Conservation (phyloP, 148 eudicot genomes). For the Diospyros lotus region DNA sequence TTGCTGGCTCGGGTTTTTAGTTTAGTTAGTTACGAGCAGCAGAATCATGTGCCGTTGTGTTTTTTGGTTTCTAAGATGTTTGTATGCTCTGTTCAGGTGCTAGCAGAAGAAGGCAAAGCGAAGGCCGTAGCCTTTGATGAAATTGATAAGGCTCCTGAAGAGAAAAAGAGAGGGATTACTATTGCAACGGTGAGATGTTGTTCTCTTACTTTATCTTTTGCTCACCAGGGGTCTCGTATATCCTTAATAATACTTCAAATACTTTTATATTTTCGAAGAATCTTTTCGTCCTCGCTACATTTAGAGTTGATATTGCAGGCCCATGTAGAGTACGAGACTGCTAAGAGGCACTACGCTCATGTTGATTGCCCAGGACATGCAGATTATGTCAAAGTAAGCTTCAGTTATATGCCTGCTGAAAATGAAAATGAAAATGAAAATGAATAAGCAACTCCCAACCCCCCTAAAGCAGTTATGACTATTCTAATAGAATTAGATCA, state of each 20-base stretch:
- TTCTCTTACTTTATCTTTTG: slow-evolving; percentile 5
- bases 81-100: slow-evolving; percentile 37
- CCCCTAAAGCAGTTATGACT: too few relatives aligned
- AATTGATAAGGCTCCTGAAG: slow-evolving; percentile 94
- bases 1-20: background rate
- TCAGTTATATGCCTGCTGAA: background rate
- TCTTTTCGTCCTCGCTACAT: too few relatives aligned
- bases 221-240: background rate
- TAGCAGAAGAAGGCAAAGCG: slow-evolving; percentile 82
- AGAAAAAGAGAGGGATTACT: slow-evolving; percentile 86
- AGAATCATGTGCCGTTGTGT: background rate
- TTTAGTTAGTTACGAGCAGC: background rate
- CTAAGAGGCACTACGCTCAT: slow-evolving; percentile 70
- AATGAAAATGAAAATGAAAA: slow-evolving; percentile 3
- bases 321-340: slow-evolving; percentile 89
- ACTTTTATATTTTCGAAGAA: background rate
- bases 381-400: slow-evolving; percentile 79
- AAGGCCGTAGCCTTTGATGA: slow-evolving; percentile 90
- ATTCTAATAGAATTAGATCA: too few relatives aligned
- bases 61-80: background rate
- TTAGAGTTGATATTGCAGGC: slow-evolving; percentile 36
- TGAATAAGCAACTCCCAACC: background rate
- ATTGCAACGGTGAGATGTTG: slow-evolving; percentile 61
- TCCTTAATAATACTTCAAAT: background rate
- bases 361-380: slow-evolving; percentile 90